Percentiles rank a stretch among this genome's conserved stretches.
Evolutionary conservation across 2,329 filamentous ascomycete genomes (phyloP).

Genomic region (Colletotrichum orbiculare): DNA sequence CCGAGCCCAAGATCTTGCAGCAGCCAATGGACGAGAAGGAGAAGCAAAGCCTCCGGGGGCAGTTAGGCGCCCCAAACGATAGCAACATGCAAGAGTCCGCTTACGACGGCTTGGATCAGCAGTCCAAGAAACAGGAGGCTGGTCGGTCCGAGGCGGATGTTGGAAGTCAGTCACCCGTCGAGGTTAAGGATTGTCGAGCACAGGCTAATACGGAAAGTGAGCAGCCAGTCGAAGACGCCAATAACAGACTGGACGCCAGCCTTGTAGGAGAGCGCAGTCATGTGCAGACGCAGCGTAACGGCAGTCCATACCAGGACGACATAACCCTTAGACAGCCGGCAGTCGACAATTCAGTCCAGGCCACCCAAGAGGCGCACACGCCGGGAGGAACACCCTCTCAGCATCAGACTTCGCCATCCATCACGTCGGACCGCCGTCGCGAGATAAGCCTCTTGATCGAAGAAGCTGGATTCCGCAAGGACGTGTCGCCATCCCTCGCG

Average conservation of each 20-base stretch:
- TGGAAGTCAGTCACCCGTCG: slow-evolving; percentile 44
- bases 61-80: slow-evolving; percentile 36
- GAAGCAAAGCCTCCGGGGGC: slow-evolving; percentile 38
- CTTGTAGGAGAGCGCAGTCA: not conserved
- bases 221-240: slow-evolving; percentile 12
- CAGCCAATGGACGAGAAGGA: slow-evolving; percentile 42
- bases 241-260: not conserved
- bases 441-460: slow-evolving; percentile 56
- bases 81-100: slow-evolving; percentile 41
- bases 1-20: slow-evolving; percentile 74
- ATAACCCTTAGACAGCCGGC: too few species aligned
- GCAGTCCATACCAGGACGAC: too few species aligned
- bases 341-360: not conserved
- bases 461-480: slow-evolving; percentile 60
- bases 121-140: slow-evolving; percentile 4
- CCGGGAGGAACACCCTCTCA: slow-evolving; percentile 4
- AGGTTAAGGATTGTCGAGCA: slow-evolving; percentile 36
- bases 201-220: slow-evolving; percentile 28
- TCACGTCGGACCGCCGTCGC: slow-evolving; percentile 49
- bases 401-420: slow-evolving; percentile 38
- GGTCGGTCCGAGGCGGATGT: slow-evolving; percentile 38
- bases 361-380: slow-evolving; percentile 32
- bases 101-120: slow-evolving; percentile 24
- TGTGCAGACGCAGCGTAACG: not conserved
- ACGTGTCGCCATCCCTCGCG: slow-evolving; percentile 52